A percentile compares a stretch with the other conserved stretches of the same genome.
Conservation (phyloP, 2,329 filamentous ascomycete species). For the Nannizziopsis arthrosporioides region DNA sequence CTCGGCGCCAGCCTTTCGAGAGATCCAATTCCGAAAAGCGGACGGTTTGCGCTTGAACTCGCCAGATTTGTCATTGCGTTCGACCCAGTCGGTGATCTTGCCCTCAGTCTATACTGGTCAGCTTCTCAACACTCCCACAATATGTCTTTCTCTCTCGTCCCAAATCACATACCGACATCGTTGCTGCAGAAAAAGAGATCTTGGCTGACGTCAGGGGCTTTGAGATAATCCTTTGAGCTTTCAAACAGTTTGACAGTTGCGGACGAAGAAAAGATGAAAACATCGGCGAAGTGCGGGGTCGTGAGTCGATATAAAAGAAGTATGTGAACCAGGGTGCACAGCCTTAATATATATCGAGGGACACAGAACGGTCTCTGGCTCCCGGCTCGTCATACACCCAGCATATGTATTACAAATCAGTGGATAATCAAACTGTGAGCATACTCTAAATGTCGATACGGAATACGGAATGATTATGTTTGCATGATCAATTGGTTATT, state of each 20-base stretch:
- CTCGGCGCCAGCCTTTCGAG: conserved; percentile 55
- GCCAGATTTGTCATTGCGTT: conserved; percentile 62
- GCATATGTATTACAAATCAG: conserved; percentile 1
- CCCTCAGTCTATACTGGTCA: conserved; percentile 22
- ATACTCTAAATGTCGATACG: too few relatives aligned
- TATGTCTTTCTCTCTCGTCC: neutral
- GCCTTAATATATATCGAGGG: neutral
- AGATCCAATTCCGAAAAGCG: conserved; percentile 71
- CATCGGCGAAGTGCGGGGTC: conserved; percentile 1
- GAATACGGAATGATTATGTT: neutral
- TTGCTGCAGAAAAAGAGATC: neutral
- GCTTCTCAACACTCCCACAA: neutral
- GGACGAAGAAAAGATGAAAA: conserved; percentile 7
- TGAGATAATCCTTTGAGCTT: neutral
- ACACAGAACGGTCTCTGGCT: too few relatives aligned
- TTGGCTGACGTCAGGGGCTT: conserved; percentile 14
- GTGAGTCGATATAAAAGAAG: neutral
- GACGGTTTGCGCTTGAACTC: conserved; percentile 87
- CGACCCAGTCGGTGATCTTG: conserved; percentile 71
- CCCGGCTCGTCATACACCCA: too few relatives aligned
- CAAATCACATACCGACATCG: conserved; percentile 11
- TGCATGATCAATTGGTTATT: neutral
- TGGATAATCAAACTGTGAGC: neutral
- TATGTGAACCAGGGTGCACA: neutral
- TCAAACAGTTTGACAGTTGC: neutral